Evolutionary conservation across 2,329 filamentous ascomycete species (phyloP).

Genomic region (Epichloe festucae): DNA sequence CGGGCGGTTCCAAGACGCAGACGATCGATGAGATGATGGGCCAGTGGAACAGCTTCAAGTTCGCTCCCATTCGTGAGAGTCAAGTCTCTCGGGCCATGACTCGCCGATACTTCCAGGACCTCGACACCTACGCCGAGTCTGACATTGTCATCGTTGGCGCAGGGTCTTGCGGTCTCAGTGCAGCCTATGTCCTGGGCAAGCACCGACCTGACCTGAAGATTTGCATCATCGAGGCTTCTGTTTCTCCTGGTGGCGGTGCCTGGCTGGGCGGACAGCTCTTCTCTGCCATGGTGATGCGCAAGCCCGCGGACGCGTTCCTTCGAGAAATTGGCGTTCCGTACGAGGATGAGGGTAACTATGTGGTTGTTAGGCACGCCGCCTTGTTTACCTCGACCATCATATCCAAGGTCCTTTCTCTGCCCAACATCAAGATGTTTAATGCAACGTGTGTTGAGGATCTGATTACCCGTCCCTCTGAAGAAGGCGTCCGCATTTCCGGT

Average conservation of each 20-base stretch:
- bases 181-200: slow-evolving; percentile 73
- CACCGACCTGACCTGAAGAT: slow-evolving; percentile 83
- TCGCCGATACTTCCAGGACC: slow-evolving; percentile 79
- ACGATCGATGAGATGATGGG: slow-evolving; percentile 53
- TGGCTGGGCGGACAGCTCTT: slow-evolving; percentile 94
- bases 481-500: slow-evolving; percentile 59
- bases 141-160: slow-evolving; percentile 91
- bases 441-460: slow-evolving; percentile 86
- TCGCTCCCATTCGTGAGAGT: slow-evolving; percentile 78
- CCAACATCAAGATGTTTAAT: slow-evolving; percentile 95
- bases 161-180: slow-evolving; percentile 74
- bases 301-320: slow-evolving; percentile 78
- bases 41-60: slow-evolving; percentile 72
- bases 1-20: slow-evolving; percentile 23
- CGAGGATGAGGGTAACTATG: slow-evolving; percentile 78
- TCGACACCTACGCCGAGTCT: slow-evolving; percentile 80
- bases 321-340: slow-evolving; percentile 70
- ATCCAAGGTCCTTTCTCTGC: slow-evolving; percentile 68
- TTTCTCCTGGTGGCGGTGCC: slow-evolving; percentile 76
- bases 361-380: slow-evolving; percentile 88
- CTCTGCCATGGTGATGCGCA: slow-evolving; percentile 90
- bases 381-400: slow-evolving; percentile 84
- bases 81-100: slow-evolving; percentile 92
- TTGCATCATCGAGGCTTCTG: slow-evolving; percentile 77
- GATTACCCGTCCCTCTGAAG: slow-evolving; percentile 58